Evolutionary conservation across 768 basidiomycete species (phyloP).

Genomic region (Rhodotorula diobovata): DNA sequence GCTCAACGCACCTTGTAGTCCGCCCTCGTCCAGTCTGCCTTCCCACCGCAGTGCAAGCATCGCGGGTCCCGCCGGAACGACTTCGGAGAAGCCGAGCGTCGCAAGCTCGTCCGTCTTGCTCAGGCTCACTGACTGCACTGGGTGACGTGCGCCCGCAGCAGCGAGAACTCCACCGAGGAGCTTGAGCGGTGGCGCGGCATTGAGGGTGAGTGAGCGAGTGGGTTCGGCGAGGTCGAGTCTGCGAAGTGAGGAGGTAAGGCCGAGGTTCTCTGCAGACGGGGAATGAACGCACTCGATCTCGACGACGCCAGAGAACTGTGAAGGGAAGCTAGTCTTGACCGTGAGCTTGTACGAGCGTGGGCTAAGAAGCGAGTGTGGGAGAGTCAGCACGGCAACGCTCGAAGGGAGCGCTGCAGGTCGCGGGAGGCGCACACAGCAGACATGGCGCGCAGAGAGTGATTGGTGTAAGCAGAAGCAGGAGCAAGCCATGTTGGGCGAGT

Average conservation of each 20-base stretch:
- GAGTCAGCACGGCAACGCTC: too few relatives aligned
- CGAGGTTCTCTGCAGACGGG: too few relatives aligned
- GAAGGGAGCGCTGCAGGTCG: too few relatives aligned
- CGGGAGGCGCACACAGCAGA: neutral
- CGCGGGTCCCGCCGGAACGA: neutral
- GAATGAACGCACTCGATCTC: conserved; percentile 5
- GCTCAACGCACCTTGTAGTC: conserved; percentile 3
- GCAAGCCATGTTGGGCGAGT: neutral
- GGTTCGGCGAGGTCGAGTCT: conserved; percentile 3
- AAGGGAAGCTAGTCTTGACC: conserved; percentile 8
- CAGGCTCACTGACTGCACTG: neutral
- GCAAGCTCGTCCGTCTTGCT: neutral
- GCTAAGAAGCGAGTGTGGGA: neutral
- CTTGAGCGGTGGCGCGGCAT: neutral
- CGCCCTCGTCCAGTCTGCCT: conserved; percentile 3
- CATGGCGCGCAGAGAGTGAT: neutral
- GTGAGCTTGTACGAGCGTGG: conserved; percentile 2
- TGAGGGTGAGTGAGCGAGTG: neutral
- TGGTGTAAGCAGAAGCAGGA: neutral
- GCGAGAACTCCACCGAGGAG: conserved; percentile 13
- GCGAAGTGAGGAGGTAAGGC: neutral
- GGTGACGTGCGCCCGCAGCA: neutral
- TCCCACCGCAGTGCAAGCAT: conserved; percentile 15
- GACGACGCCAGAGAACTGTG: neutral
- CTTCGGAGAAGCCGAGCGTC: neutral